Base-by-base conservation (phyloP, 345 rosid genomes). In the Lagerstroemia speciosa region DNA sequence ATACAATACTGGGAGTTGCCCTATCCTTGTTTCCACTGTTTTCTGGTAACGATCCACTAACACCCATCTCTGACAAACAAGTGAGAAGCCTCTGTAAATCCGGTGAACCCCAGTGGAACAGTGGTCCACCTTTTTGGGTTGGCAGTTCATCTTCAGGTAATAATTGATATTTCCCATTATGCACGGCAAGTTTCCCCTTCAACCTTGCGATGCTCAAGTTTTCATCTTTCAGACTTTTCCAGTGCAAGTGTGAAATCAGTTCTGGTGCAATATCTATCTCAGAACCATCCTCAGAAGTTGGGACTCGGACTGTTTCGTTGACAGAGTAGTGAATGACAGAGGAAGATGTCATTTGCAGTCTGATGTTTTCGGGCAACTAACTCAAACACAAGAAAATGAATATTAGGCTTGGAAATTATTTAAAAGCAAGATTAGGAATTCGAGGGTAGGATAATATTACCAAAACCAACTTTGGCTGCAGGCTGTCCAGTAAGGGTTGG, bases 381-480 rank as follows among this genome's bases (percentile, higher is more conserved):
- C 14, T 64, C 48, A 66, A 55, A n/a, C 36, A 64, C 19, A 77
- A 68, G 36, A 37, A 52, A 20, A 31, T 29, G n/a, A 20, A 29
- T 52, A 70, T n/a, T 27, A 64, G 67, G 38, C 2, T 37, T 31
- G 53, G 33, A 37, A 29, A 29, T 46, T 32, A 24, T 31, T 3
- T 17, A 15, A 24, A 48, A 62, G 12, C 37, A 63, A 53, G 48
- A 45, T 46, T 34, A 11, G 37, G 1, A 29, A 22, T 40, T 31
- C 20, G 3, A 62, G 41, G 67, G 46, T 58, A 5, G 61, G 63
- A 50, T 24, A 70, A 40, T 72, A 45, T 53, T 88, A 91, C 96
- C 93, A 85, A 72, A 67, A 87, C 78, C 50, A 69, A 68, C 75
- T 87, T 87, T 12, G 92, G 99, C 72, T 82, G 87, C 85, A 93